These are phyloP conservation scores for Metschnikowia aberdeeniae DNA, from an alignment of 805 yeast genomes.

Conservation along the genomic window DNA sequence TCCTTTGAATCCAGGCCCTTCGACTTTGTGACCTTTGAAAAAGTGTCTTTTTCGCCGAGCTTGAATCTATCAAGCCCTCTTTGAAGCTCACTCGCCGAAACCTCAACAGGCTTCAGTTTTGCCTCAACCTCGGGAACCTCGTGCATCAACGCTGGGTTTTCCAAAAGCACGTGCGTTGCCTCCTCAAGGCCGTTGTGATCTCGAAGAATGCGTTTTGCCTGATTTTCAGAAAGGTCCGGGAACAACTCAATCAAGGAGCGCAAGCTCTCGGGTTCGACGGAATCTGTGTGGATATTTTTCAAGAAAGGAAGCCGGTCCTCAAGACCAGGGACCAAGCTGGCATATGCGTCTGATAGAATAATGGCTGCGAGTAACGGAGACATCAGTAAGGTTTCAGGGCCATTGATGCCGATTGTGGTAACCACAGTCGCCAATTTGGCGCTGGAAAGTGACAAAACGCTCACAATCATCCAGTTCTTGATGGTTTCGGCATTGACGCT, in stretches of 20 bases:
- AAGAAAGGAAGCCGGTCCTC: slow-evolving; percentile 49
- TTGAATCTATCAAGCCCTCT: slow-evolving; percentile 14
- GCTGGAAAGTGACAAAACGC: slow-evolving; percentile 47
- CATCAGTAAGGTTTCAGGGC: slow-evolving; percentile 38
- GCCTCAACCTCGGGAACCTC: slow-evolving; percentile 18
- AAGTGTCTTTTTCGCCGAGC: slow-evolving; percentile 23
- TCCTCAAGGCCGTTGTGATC: slow-evolving; percentile 50
- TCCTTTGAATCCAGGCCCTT: slow-evolving; percentile 21
- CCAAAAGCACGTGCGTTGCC: slow-evolving; percentile 58
- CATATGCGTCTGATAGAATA: slow-evolving; percentile 45
- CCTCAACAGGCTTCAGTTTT: not conserved
- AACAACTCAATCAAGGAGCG: slow-evolving; percentile 52
- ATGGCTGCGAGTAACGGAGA: slow-evolving; percentile 57
- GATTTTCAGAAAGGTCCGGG: slow-evolving; percentile 52
- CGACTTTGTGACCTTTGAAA: not conserved
- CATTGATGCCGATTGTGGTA: slow-evolving; percentile 40
- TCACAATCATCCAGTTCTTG: slow-evolving; percentile 48
- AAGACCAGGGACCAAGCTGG: slow-evolving; percentile 47
- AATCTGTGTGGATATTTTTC: slow-evolving; percentile 12
- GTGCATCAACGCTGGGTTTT: slow-evolving; percentile 47
- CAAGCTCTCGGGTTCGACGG: slow-evolving; percentile 31
- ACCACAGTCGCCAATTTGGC: slow-evolving; percentile 40
- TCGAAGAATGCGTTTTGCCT: slow-evolving; percentile 47
- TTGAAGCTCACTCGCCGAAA: slow-evolving; percentile 11
- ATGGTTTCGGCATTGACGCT: slow-evolving; percentile 46